phyloP scores from a whole-genome alignment of 139 green algal species.

The Tetraselmis striata region DNA sequence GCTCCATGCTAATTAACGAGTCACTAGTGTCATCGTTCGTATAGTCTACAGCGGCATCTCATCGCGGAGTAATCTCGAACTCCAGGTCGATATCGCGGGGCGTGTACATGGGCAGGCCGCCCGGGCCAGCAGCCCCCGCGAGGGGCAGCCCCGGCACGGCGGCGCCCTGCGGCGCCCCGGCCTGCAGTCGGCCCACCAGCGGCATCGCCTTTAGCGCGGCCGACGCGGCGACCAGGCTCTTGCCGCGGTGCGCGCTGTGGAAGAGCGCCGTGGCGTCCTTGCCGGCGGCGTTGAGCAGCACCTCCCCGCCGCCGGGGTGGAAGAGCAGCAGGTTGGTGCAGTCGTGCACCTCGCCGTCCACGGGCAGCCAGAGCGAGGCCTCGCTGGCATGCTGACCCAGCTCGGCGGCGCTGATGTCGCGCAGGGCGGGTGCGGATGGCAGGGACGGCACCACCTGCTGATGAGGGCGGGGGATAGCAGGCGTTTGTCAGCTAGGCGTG shows the following conservation, averaged over 20 bases:
- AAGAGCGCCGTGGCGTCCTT: not conserved
- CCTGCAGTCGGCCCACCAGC: not conserved
- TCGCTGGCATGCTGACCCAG: not conserved
- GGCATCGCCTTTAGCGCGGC: not conserved
- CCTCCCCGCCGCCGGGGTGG: not conserved
- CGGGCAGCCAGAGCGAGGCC: not conserved
- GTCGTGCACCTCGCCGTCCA: not conserved
- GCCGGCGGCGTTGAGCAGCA: not conserved
- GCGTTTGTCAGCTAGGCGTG: no score
- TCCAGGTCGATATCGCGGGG: not conserved
- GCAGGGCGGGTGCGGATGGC: not conserved
- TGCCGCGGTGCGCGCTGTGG: not conserved
- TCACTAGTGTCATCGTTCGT: no score
- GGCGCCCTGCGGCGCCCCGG: no score
- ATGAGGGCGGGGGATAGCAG: no score
- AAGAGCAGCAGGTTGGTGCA: not conserved
- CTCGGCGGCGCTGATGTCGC: not conserved
- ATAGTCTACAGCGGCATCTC: no score
- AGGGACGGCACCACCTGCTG: not conserved
- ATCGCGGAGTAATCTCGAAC: not conserved
- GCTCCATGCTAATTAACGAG: no score
- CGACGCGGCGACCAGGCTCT: not conserved
- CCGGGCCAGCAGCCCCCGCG: no score
- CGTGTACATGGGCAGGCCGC: not conserved
- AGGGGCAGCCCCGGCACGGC: not conserved